phyloP scores from a whole-genome alignment of 2,329 filamentous ascomycete genomes.

The Tympanopsis confertula region DNA sequence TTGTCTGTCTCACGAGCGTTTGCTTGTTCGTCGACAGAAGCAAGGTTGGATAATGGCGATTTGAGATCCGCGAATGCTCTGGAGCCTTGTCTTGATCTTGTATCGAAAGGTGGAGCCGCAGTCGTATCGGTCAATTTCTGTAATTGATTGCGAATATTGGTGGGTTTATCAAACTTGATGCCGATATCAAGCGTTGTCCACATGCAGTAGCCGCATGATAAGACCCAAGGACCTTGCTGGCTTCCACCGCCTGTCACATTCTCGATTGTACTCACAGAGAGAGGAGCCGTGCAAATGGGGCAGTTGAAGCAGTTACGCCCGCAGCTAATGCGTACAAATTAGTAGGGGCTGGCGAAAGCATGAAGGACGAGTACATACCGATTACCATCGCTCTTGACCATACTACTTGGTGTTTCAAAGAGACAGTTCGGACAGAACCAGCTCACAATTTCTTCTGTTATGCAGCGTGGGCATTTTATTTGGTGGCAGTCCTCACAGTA shows the following conservation, averaged over 20 bases:
- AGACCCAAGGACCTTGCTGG: constrained; percentile 54
- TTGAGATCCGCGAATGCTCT: background rate
- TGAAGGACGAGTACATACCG: constrained; percentile 56
- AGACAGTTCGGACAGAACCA: constrained; percentile 93
- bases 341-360: no score
- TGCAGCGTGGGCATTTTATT: constrained; percentile 85
- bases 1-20: background rate
- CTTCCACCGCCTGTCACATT: constrained; percentile 29
- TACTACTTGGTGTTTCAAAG: constrained; percentile 90
- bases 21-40: background rate
- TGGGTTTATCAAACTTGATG: constrained; percentile 80
- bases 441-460: constrained; percentile 83
- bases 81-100: constrained; percentile 8
- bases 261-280: constrained; percentile 64
- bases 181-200: constrained; percentile 87
- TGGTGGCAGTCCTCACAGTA: constrained; percentile 98
- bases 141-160: constrained; percentile 73
- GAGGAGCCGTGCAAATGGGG: constrained; percentile 72
- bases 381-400: constrained; percentile 84
- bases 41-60: background rate
- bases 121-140: constrained; percentile 50
- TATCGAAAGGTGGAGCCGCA: no score
- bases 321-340: constrained; percentile 46
- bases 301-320: constrained; percentile 93
- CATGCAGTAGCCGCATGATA: constrained; percentile 82